A percentile compares a stretch with the other conserved stretches of the same genome.
These are phyloP conservation scores for Handroanthus guayacan DNA, from an alignment of 257 asterid species.

Conservation along the genomic window DNA sequence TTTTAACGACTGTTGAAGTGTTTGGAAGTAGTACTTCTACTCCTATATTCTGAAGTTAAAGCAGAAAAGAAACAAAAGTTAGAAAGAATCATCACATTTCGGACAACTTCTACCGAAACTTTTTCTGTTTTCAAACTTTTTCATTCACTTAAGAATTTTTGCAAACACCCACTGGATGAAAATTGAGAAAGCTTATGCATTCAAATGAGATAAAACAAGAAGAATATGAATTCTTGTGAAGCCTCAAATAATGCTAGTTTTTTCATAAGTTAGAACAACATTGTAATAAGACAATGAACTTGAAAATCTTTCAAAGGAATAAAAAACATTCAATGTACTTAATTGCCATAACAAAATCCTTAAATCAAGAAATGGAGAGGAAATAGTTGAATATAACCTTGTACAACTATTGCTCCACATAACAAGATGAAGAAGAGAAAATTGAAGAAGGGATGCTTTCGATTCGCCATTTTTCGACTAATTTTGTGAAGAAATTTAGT, in stretches of 20 bases:
- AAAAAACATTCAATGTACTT: not conserved
- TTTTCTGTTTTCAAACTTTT: no score
- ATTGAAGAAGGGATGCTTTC: not conserved
- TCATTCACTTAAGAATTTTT: no score
- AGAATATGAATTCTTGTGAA: not conserved
- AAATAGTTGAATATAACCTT: conserved; percentile 7
- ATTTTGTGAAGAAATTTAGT: not conserved
- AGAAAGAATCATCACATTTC: no score
- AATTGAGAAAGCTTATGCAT: not conserved
- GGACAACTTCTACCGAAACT: no score
- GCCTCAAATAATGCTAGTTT: no score
- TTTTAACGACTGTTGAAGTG: no score
- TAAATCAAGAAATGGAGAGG: not conserved
- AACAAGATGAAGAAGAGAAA: conserved; percentile 8
- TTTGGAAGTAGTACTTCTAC: no score
- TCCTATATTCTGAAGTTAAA: no score
- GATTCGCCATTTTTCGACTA: conserved; percentile 9
- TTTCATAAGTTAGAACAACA: not conserved
- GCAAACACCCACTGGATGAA: no score
- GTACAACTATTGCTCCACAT: conserved; percentile 14
- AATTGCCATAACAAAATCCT: not conserved
- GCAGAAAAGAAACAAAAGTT: no score
- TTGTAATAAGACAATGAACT: not conserved
- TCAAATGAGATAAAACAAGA: not conserved
- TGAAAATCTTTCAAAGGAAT: not conserved